Conservation (phyloP, 192 early-diverging fungal species). For the Entomortierella chlamydospora region DNA sequence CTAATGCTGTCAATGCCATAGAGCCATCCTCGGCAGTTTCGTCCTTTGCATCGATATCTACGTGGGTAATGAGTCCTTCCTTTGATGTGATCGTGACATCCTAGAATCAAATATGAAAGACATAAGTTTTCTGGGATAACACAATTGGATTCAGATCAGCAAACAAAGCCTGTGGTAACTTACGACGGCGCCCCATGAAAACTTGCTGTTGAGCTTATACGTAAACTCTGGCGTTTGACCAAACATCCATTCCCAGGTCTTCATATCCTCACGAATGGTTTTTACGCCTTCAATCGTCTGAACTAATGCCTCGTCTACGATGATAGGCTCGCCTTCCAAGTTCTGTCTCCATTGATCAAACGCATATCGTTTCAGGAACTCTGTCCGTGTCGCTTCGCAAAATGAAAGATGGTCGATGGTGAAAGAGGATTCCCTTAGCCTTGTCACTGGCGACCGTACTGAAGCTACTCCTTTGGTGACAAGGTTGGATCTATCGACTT, state of each 20-base stretch:
- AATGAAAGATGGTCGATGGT: conserved; percentile 88
- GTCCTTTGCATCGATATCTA: conserved; percentile 24
- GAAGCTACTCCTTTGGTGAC: conserved; percentile 90
- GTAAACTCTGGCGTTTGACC: conserved; percentile 94
- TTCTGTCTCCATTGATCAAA: conserved; percentile 45
- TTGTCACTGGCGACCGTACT: conserved; percentile 88
- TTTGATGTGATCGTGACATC: conserved; percentile 33
- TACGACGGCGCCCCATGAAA: conserved; percentile 70
- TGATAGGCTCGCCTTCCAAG: conserved; percentile 20
- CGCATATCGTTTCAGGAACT: conserved; percentile 75
- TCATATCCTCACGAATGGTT: conserved; percentile 56
- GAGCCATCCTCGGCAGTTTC: background rate
- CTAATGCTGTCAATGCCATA: conserved; percentile 36
- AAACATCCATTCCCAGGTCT: conserved; percentile 90
- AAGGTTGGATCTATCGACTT: conserved; percentile 63
- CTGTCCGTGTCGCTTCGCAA: conserved; percentile 77
- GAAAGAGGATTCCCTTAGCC: conserved; percentile 82
- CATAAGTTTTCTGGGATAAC: background rate
- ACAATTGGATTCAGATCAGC: background rate
- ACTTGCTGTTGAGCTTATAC: conserved; percentile 60
- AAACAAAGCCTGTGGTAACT: background rate
- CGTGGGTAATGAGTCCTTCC: conserved; percentile 27
- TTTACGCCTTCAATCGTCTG: conserved; percentile 29
- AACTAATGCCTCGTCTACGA: conserved; percentile 25
- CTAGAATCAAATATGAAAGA: conserved; percentile 9